These are phyloP conservation scores for Zygosaccharomyces rouxii DNA, from an alignment of 805 yeast genomes.

Conservation along the genomic window DNA sequence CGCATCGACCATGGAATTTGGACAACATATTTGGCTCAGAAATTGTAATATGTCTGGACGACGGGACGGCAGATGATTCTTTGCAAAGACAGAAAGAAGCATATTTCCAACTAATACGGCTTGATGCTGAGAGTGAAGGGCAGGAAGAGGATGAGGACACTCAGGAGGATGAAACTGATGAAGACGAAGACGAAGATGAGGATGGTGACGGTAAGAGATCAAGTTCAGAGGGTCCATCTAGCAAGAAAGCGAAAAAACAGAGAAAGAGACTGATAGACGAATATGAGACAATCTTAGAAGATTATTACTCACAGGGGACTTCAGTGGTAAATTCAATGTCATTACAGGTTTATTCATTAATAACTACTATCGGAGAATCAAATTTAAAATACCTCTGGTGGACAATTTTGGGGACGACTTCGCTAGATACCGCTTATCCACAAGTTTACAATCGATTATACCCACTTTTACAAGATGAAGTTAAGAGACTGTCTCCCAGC, in stretches of 20 bases:
- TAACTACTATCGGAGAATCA: slow-evolving; percentile 81
- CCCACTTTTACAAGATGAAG: slow-evolving; percentile 80
- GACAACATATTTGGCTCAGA: slow-evolving; percentile 86
- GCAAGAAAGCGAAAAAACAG: slow-evolving; percentile 34
- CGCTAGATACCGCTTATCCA: slow-evolving; percentile 70
- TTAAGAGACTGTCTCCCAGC: slow-evolving; percentile 56
- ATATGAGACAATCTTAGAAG: slow-evolving; percentile 56
- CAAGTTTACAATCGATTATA: slow-evolving; percentile 65
- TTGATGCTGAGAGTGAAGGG: slow-evolving; percentile 38
- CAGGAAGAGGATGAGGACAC: slow-evolving; percentile 39
- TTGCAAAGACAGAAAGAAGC: slow-evolving; percentile 56
- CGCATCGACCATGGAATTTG: slow-evolving; percentile 94
- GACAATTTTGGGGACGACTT: slow-evolving; percentile 80
- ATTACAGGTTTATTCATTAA: slow-evolving; percentile 71
- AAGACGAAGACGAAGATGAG: slow-evolving; percentile 33
- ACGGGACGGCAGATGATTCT: slow-evolving; percentile 65
- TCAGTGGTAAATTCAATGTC: slow-evolving; percentile 70
- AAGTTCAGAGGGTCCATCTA: slow-evolving; percentile 18
- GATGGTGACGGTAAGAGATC: slow-evolving; percentile 29
- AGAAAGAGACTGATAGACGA: slow-evolving; percentile 42
- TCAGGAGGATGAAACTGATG: slow-evolving; percentile 35
- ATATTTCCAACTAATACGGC: slow-evolving; percentile 47
- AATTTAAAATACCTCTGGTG: slow-evolving; percentile 70
- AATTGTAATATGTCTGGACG: slow-evolving; percentile 77
- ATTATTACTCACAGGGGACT: slow-evolving; percentile 81